Percentiles rank a stretch among this genome's conserved stretches.
Evolutionary conservation across 2,329 filamentous ascomycete species (phyloP).

Genomic region (Aspergillus pseudonomiae): DNA sequence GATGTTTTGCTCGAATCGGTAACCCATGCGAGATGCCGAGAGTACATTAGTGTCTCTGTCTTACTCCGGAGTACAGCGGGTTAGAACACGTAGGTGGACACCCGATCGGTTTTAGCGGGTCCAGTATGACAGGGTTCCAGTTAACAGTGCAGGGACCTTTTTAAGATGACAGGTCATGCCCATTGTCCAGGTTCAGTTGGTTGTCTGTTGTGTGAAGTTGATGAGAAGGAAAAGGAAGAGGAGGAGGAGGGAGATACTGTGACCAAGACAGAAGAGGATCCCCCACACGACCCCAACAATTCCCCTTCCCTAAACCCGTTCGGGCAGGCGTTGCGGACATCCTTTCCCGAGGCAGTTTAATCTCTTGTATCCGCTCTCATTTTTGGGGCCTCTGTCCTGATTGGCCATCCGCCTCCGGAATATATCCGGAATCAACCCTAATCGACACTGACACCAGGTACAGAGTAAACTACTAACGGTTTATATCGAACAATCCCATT

Average conservation of each 20-base stretch:
- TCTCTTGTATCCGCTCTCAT: background rate
- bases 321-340: background rate
- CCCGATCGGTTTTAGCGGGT: background rate
- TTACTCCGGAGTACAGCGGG: background rate
- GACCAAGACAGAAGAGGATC: background rate
- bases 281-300: background rate
- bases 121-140: background rate
- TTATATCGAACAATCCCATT: too few species aligned
- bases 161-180: background rate
- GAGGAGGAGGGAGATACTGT: too few species aligned
- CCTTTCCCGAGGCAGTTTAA: background rate
- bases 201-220: background rate
- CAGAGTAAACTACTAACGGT: too few species aligned
- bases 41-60: background rate
- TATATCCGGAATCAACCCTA: background rate
- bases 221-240: background rate
- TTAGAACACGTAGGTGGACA: background rate
- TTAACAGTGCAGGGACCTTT: background rate
- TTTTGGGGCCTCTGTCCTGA: background rate
- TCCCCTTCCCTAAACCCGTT: background rate
- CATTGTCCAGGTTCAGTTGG: background rate
- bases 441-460: too few species aligned
- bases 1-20: conserved; percentile 10
- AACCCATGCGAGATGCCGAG: conserved; percentile 12
- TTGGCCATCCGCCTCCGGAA: background rate